Evolutionary conservation across 2,329 filamentous ascomycete genomes (phyloP).

Genomic region (Macrophomina phaseolina): DNA sequence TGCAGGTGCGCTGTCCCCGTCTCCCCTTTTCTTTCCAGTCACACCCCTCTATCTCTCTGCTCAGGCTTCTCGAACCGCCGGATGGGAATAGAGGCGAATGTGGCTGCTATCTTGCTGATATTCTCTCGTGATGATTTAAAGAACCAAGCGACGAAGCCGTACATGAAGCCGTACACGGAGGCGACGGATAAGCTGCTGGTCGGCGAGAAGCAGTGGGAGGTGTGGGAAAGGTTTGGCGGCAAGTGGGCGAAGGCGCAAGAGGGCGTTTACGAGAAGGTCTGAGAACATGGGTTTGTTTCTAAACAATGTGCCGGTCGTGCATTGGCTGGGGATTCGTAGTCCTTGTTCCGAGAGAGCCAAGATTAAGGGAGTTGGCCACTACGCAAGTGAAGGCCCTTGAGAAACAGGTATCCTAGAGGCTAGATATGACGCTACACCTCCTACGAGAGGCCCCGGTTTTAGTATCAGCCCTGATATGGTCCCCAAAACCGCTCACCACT

Average conservation of each 20-base stretch:
- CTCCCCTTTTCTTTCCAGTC: not conserved
- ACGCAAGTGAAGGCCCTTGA: too few species aligned
- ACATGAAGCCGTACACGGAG: constrained; percentile 1
- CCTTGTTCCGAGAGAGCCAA: too few species aligned
- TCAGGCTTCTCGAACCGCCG: not conserved
- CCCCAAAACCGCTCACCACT: too few species aligned
- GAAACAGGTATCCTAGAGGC: too few species aligned
- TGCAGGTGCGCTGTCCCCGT: not conserved
- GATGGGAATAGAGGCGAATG: not conserved
- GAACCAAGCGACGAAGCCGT: constrained; percentile 14
- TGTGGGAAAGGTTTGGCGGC: constrained; percentile 14
- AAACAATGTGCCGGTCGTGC: not conserved
- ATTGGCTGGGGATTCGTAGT: too few species aligned
- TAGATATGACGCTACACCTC: too few species aligned
- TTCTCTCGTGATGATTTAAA: not conserved
- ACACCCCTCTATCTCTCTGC: not conserved
- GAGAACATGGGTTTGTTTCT: not conserved
- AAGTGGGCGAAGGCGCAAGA: not conserved
- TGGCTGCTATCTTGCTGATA: not conserved
- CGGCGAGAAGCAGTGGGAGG: constrained; percentile 4
- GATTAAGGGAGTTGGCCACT: too few species aligned
- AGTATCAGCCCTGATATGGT: too few species aligned
- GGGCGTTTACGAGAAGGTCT: constrained; percentile 7
- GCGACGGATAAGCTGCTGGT: not conserved
- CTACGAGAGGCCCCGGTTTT: too few species aligned